These are phyloP conservation scores for Fraxinus nigra DNA, from an alignment of 305 asterid species.

Conservation along the genomic window DNA sequence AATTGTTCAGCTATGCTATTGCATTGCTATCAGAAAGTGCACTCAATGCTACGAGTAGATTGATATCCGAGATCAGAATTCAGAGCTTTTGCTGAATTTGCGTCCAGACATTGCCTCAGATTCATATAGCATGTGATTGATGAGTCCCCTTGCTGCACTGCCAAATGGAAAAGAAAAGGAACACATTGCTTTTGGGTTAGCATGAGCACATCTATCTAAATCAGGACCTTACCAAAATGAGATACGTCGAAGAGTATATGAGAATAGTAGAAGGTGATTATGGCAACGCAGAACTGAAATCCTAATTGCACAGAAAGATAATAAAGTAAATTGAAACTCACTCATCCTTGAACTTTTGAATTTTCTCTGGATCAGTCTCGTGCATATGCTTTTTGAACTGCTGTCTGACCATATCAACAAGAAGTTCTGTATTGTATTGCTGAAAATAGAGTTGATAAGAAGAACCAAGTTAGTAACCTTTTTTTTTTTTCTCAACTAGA, in stretches of 20 bases:
- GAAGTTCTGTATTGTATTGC: constrained; percentile 72
- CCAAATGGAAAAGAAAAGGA: constrained; percentile 21
- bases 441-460: constrained; percentile 34
- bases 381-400: constrained; percentile 77
- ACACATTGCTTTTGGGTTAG: not conserved
- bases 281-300: not conserved
- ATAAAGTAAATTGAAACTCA: constrained; percentile 31
- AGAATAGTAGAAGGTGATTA: not conserved
- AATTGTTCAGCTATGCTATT: not conserved
- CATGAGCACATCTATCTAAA: not conserved
- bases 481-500: not conserved
- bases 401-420: constrained; percentile 66
- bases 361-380: constrained; percentile 78
- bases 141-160: constrained; percentile 89
- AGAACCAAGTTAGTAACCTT: constrained; percentile 15
- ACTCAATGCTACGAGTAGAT: not conserved
- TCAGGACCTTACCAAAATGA: not conserved
- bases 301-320: not conserved
- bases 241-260: not conserved
- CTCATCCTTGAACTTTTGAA: constrained; percentile 81
- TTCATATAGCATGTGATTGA: constrained; percentile 81
- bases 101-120: constrained; percentile 68
- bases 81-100: constrained; percentile 53
- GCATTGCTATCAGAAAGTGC: not conserved
- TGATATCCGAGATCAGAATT: constrained; percentile 10